Percentiles rank a stretch among this genome's conserved stretches.
Conservation (phyloP, 805 yeast species). For the Spathaspora passalidarum region DNA sequence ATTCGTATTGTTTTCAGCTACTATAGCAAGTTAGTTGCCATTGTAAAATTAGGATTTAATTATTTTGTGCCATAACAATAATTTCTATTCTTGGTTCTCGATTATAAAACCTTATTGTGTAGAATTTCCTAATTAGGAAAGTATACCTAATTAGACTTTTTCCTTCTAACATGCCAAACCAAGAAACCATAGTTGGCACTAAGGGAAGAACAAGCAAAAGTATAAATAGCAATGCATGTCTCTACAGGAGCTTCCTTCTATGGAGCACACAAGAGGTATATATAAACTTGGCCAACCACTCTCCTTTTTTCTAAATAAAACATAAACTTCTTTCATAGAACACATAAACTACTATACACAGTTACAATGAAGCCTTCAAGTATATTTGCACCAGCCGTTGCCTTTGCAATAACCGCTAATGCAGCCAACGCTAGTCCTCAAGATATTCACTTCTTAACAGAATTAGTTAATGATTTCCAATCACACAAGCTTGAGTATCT, state of each 20-base stretch:
- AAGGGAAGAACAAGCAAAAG: background rate
- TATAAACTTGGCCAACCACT: background rate
- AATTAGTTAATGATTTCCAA: constrained; percentile 32
- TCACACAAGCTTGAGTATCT: constrained; percentile 24
- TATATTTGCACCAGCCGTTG: constrained; percentile 9
- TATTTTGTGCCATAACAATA: background rate
- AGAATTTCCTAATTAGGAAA: background rate
- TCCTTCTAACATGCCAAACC: no score
- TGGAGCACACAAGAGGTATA: no score
- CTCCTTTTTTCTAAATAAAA: constrained; percentile 1
- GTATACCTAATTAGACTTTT: background rate
- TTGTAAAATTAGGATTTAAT: background rate
- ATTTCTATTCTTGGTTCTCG: background rate
- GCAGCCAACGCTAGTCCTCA: constrained; percentile 18
- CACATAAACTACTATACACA: background rate
- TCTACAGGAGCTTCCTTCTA: background rate
- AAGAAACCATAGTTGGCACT: no score
- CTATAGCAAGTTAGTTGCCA: no score
- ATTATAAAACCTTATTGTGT: background rate
- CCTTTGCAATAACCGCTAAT: constrained; percentile 14
- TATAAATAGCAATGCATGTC: background rate
- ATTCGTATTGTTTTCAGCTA: no score
- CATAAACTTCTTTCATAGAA: background rate
- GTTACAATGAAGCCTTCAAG: constrained; percentile 18
- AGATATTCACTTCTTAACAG: constrained; percentile 32